Conservation (phyloP, 2,329 filamentous ascomycete species). For the Salinomyces thailandicus region DNA sequence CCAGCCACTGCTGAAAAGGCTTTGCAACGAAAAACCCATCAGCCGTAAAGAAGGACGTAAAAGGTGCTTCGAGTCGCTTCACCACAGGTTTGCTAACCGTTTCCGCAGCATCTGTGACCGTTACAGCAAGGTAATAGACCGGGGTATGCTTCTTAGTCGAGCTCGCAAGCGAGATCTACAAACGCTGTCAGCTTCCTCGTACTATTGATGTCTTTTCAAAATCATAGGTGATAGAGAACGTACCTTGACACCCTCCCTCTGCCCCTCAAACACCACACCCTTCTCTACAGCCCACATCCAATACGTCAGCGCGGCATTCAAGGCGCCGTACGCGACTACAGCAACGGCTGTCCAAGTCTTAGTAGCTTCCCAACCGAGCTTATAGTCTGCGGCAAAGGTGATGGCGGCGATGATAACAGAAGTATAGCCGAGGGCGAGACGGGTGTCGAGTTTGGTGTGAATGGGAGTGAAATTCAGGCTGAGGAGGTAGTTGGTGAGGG, state of each 20-base stretch:
- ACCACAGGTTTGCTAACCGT: constrained; percentile 21
- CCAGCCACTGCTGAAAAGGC: constrained; percentile 71
- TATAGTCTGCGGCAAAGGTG: constrained; percentile 87
- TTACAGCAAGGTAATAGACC: constrained; percentile 65
- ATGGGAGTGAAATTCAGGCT: constrained; percentile 75
- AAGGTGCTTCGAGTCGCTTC: constrained; percentile 51
- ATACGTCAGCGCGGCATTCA: constrained; percentile 68
- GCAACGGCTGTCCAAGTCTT: constrained; percentile 72
- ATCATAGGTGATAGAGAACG: background rate
- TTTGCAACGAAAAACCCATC: constrained; percentile 65
- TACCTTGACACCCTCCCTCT: constrained; percentile 56
- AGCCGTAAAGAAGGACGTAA: constrained; percentile 60
- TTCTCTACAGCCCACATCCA: constrained; percentile 83
- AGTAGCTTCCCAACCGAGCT: constrained; percentile 76
- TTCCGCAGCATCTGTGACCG: constrained; percentile 15
- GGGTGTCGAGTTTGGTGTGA: constrained; percentile 70
- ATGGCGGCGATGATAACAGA: constrained; percentile 70
- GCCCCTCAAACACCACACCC: constrained; percentile 70
- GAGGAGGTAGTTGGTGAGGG: constrained; percentile 85
- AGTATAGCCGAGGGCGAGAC: constrained; percentile 70
- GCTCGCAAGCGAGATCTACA: constrained; percentile 61
- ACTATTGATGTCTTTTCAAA: too few relatives aligned
- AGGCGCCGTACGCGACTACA: constrained; percentile 64
- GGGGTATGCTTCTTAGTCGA: constrained; percentile 69
- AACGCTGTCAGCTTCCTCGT: constrained; percentile 1